Base-by-base conservation (phyloP, 371 early-diverging fungal genomes). In the Mortierella sp. region DNA sequence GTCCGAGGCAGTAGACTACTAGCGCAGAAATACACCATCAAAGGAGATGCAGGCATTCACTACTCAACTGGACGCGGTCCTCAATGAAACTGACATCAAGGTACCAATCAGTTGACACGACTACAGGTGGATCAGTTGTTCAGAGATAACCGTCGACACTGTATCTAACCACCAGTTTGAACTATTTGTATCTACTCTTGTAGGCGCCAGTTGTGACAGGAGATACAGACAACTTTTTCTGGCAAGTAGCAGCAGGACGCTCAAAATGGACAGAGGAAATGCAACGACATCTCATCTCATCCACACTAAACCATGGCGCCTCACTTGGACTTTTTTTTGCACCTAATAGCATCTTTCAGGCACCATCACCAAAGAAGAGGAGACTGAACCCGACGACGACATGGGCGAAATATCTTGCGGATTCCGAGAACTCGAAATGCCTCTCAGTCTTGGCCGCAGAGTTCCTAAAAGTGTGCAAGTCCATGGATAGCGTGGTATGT, bases 381-480 rank as follows among this genome's bases (percentile, higher is more conserved):
- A 71, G 71, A 34, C 64, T 83, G 37, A 75, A 75, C 53, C 73
- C 76, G 2, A 9, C 67, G 5, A 61, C 75, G 4, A 50, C 83
- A 9, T 83, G 83, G 83, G 7, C 68, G 7, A 71, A 78, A 40
- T 83, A 83, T 19, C 79, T 83, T 37, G 44, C 73, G 1, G 79
- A 78, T 47, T 76, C 83, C 24, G 79, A 83, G 14, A 83, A 83
- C 41, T 44, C 76, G 14, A 78, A 77, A 47, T 75, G 77, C 26
- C 66, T 83, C 7, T 50, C 83, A 8, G 48, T 50, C 10, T 58
- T 83, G 44, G 73, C 83, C 8, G 75, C 75, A 53, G 83, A 83
- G 55, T 83, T 83, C 44, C 76, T 78, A 9, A 78, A 78, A 66
- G 79, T 63, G 29, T 83, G 83, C 76, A 83, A 78, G 34, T 67